Base-by-base conservation (phyloP, 1,284 basidiomycete species). In the Testicularia cyperi region DNA sequence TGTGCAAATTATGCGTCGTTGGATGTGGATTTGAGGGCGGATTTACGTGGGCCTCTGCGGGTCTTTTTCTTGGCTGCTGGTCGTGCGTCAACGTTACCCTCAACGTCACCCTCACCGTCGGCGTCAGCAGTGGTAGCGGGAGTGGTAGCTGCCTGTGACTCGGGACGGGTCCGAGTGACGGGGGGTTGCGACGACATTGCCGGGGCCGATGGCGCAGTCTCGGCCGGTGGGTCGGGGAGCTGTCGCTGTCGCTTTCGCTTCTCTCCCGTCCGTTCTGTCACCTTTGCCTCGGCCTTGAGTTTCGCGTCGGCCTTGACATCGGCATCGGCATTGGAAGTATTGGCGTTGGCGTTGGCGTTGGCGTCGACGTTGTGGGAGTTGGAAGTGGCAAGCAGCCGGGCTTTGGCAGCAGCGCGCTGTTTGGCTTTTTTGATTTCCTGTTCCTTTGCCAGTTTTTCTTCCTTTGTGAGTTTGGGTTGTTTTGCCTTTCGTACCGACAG, bases 401-500 rank as follows among this genome's bases (percentile, higher is more conserved):
- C 47, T 2, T 39, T 25, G 9, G 57, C 57, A 0, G 57, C 57
- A 8, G 27, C 26, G 1, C 51, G 23, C 16, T 64, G 55, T 16
- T 64, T 64, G 19, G 51, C 51, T 46, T 65, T 64, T 37, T 68
- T 72, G 36, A 52, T 91, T 81, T 91, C 54, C 23, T 53, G 49
- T 31, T 63, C 60, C 13, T 30, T 13, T 16, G 44, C 21, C 23
- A 63, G 23, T 28, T 63, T 63, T 5, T 57, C 54, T 12, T 63
- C 60, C 40, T 53, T 49, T 5, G 49, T 45, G 10, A 63, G 16
- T 12, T 40, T 42, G 1, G 56, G 55, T 12, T 43, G 55, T 28
- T 68, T 72, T 18, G 61, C 91, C 81, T 91, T 96, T 80, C 89
- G 92, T 27, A 92, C 80, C 52, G 90, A 92, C 4, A 98, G 81